A percentile compares a stretch with the other conserved stretches of the same genome.
Evolutionary conservation across 768 basidiomycete genomes (phyloP).

Genomic region (Phaeotremella fagi): DNA sequence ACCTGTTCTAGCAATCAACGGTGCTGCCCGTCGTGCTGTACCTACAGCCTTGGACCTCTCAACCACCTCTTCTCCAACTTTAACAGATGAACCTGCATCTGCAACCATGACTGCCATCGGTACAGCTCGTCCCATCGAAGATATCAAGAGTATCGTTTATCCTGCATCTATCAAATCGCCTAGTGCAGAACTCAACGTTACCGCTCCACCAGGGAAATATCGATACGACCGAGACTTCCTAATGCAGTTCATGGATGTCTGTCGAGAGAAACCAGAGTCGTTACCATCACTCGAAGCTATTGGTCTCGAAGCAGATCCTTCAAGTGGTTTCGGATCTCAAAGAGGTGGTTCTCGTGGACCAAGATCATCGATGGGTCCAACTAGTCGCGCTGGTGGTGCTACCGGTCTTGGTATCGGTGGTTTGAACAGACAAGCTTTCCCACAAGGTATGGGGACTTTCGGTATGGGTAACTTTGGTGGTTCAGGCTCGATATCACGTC

Average conservation of each 20-base stretch:
- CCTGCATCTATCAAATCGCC: constrained; percentile 80
- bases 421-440: constrained; percentile 22
- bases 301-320: constrained; percentile 74
- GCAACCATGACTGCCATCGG: constrained; percentile 53
- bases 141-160: constrained; percentile 71
- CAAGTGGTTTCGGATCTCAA: constrained; percentile 51
- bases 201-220: constrained; percentile 82
- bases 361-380: constrained; percentile 17
- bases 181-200: constrained; percentile 72
- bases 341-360: constrained; percentile 55
- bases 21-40: constrained; percentile 11
- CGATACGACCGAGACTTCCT: constrained; percentile 98
- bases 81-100: constrained; percentile 26
- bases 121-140: constrained; percentile 78
- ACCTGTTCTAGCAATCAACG: constrained; percentile 26
- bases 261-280: constrained; percentile 88
- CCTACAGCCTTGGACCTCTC: constrained; percentile 34
- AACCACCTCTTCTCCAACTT: constrained; percentile 11
- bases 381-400: constrained; percentile 50
- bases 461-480: constrained; percentile 36
- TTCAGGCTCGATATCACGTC: constrained; percentile 19
- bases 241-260: constrained; percentile 89
- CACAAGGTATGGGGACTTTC: constrained; percentile 45
- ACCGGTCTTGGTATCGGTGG: constrained; percentile 53
- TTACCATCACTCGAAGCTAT: constrained; percentile 85